Percentiles rank a stretch among this genome's conserved stretches.
phyloP scores from a whole-genome alignment of 163 green algal genomes.

The Prototheca cutis region DNA sequence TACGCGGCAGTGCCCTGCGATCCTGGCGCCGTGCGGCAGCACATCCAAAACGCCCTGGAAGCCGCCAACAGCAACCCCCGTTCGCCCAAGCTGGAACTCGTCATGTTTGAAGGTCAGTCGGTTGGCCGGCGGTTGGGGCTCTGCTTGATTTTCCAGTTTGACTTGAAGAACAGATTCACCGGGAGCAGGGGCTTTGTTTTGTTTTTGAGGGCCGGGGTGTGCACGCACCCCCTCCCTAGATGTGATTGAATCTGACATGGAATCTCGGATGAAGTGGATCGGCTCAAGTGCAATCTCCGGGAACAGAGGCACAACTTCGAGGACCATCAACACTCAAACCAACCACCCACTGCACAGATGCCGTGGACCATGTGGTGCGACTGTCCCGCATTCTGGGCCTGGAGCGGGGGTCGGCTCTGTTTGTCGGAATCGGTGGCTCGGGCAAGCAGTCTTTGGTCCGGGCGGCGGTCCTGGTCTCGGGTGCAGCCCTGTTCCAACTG shows the following conservation, averaged over 20 bases:
- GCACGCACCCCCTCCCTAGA: too few species aligned
- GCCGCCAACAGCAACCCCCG: not conserved
- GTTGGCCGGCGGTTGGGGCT: not conserved
- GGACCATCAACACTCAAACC: too few species aligned
- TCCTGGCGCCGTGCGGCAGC: too few species aligned
- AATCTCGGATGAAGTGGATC: too few species aligned
- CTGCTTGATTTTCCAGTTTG: not conserved
- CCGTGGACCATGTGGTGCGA: constrained; percentile 78
- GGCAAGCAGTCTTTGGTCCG: constrained; percentile 83
- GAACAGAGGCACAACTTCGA: too few species aligned
- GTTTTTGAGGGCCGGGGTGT: too few species aligned
- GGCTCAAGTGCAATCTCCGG: too few species aligned
- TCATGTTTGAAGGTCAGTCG: not conserved
- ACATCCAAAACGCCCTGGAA: not conserved
- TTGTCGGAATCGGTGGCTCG: constrained; percentile 85
- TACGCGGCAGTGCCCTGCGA: too few species aligned
- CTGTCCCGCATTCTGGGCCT: constrained; percentile 76
- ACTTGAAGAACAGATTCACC: too few species aligned
- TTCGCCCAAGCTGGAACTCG: not conserved
- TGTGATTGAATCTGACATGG: too few species aligned
- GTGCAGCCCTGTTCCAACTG: constrained; percentile 64
- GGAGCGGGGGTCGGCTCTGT: constrained; percentile 72
- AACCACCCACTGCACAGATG: too few species aligned
- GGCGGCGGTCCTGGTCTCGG: constrained; percentile 75
- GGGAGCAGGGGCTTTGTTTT: too few species aligned